These are phyloP conservation scores for Xylaria sp. DNA, from an alignment of 2,329 filamentous ascomycete genomes.

Conservation along the genomic window DNA sequence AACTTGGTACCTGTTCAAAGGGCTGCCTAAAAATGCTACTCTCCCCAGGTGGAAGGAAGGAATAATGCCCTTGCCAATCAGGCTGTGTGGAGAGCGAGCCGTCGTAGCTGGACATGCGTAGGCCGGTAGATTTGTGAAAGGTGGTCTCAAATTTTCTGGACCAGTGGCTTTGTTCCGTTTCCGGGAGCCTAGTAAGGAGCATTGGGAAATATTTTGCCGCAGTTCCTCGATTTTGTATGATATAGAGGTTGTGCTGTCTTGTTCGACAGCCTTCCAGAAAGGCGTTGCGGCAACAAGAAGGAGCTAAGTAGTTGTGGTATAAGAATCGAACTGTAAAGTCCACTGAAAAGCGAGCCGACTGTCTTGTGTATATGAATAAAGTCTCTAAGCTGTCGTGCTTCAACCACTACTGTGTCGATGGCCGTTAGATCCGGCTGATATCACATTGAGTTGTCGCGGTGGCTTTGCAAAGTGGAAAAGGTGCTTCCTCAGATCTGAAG, in stretches of 20 bases:
- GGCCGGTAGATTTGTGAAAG: slow-evolving; percentile 57
- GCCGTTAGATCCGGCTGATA: not conserved
- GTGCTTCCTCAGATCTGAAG: not conserved
- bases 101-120: slow-evolving; percentile 70
- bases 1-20: slow-evolving; percentile 56
- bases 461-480: slow-evolving; percentile 14
- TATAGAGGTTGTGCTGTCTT: slow-evolving; percentile 34
- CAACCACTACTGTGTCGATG: slow-evolving; percentile 6
- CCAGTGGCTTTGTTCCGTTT: slow-evolving; percentile 67
- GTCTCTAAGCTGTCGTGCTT: slow-evolving; percentile 7
- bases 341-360: slow-evolving; percentile 8
- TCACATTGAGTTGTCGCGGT: slow-evolving; percentile 12
- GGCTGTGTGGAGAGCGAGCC: slow-evolving; percentile 64
- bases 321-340: slow-evolving; percentile 9
- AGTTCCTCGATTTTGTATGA: slow-evolving; percentile 33
- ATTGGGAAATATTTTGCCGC: slow-evolving; percentile 56
- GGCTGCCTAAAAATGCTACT: slow-evolving; percentile 58
- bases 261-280: slow-evolving; percentile 15
- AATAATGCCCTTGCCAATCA: slow-evolving; percentile 68
- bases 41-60: slow-evolving; percentile 60
- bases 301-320: slow-evolving; percentile 4
- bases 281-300: slow-evolving; percentile 17
- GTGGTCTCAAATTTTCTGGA: slow-evolving; percentile 63
- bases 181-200: slow-evolving; percentile 66
- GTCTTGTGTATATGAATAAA: not conserved